A percentile compares a stretch with the other conserved stretches of the same genome.
These are phyloP conservation scores for Caryopteris hybrid DNA, from an alignment of 305 asterid species.

Conservation along the genomic window DNA sequence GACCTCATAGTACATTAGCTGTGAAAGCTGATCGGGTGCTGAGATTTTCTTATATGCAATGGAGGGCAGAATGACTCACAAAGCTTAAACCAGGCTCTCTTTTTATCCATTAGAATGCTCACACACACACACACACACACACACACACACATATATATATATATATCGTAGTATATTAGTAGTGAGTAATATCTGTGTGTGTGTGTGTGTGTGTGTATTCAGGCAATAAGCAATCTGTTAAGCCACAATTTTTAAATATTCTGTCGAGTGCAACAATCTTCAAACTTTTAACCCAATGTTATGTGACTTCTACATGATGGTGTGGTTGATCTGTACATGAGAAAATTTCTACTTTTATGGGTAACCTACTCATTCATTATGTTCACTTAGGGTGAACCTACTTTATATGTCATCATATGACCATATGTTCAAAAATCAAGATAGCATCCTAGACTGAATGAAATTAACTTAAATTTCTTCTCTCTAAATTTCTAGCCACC, in stretches of 20 bases:
- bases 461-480: slow-evolving; percentile 28
- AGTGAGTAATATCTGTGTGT: too few relatives aligned
- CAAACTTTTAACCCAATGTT: neutral
- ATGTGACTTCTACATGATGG: slow-evolving; percentile 8
- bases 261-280: neutral
- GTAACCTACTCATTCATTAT: slow-evolving; percentile 1
- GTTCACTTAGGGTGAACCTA: slow-evolving; percentile 13
- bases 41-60: neutral
- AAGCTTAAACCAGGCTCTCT: slow-evolving; percentile 1
- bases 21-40: neutral
- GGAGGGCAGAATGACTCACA: slow-evolving; percentile 6
- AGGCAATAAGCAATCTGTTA: slow-evolving; percentile 13
- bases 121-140: neutral
- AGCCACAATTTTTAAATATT: slow-evolving; percentile 11
- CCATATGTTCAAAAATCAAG: slow-evolving; percentile 13
- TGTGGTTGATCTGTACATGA: neutral
- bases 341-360: slow-evolving; percentile 16
- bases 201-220: too few relatives aligned
- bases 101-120: neutral
- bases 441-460: slow-evolving; percentile 14
- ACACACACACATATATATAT: too few relatives aligned
- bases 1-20: slow-evolving; percentile 5
- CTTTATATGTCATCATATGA: slow-evolving; percentile 12
- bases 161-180: neutral
- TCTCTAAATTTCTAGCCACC: slow-evolving; percentile 65